A percentile compares a stretch with the other conserved stretches of the same genome.
Evolutionary conservation across 208 protist genomes (phyloP).

Genomic region (Leptomonas pyrrhocoris): DNA sequence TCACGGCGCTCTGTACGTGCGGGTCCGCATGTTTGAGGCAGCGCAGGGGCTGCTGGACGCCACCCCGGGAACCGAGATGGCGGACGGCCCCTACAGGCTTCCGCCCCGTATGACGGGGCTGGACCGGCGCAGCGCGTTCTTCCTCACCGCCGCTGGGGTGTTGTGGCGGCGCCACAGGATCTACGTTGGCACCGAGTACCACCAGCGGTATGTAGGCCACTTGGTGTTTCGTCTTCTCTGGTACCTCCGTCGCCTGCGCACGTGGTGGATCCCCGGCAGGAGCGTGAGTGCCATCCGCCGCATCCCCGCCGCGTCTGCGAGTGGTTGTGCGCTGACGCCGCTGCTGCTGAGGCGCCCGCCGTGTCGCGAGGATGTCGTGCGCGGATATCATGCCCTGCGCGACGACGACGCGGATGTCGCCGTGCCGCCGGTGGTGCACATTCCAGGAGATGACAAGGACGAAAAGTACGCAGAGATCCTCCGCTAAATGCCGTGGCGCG

Average conservation of each 20-base stretch:
- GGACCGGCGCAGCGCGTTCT: conserved; percentile 26
- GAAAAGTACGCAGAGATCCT: conserved; percentile 19
- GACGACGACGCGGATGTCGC: conserved; percentile 20
- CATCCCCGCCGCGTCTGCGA: conserved; percentile 6
- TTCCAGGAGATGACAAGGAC: conserved; percentile 12
- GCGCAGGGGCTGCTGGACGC: conserved; percentile 20
- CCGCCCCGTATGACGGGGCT: conserved; percentile 21
- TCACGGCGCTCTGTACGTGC: conserved; percentile 12
- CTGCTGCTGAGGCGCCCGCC: conserved; percentile 14
- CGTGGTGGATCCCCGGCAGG: conserved; percentile 4
- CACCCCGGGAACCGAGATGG: neutral
- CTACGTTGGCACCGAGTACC: conserved; percentile 19
- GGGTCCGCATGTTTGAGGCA: conserved; percentile 30
- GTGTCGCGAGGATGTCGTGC: conserved; percentile 2
- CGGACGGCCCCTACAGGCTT: conserved; percentile 14
- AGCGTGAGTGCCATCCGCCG: conserved; percentile 5
- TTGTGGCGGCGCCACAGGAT: conserved; percentile 10
- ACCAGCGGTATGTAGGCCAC: conserved; percentile 9
- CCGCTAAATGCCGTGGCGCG: conserved; percentile 14
- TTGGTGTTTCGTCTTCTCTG: conserved; percentile 12
- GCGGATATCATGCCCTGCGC: conserved; percentile 6
- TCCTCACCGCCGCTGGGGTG: conserved; percentile 11
- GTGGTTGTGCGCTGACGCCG: conserved; percentile 14
- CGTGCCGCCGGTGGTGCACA: conserved; percentile 10
- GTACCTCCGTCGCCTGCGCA: conserved; percentile 13